Base-by-base conservation (phyloP, 176 grass and related monocot genomes). In the Zizania latifolia region DNA sequence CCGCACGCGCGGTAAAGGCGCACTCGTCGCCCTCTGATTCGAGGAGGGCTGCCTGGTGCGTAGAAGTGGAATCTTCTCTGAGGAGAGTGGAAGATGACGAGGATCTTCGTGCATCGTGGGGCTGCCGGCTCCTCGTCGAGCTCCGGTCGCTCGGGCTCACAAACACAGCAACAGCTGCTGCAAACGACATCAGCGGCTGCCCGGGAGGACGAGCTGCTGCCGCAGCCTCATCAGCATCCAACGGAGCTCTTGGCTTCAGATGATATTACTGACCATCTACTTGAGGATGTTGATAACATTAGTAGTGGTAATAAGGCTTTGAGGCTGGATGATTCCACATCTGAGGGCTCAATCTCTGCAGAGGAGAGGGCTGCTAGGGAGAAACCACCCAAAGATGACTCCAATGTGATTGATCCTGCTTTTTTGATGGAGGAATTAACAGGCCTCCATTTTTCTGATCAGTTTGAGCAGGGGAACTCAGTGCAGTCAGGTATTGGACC, bases 31-130 rank as follows among this genome's bases (percentile, higher is more conserved):
- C 68, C 72, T 82, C 65, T 79, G 39, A 75, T 53, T 78, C 24
- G 2, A 72, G 66, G 66, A 79, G 72, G 81, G 11, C 54, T 88
- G 82, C n/a, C 86, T 65, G 38, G 66, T 84, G 72, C 41, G 32
- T 44, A 72, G 48, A 74, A 43, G 76, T 45, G 63, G 56, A 54
- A n/a, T 39, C 28, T 67, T 58, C 28, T 37, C 76, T 58, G 29
- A 59, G 33, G 76, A 73, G 36, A 70, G 74, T 62, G 78, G 75
- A 78, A 79, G 78, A 99, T 99, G 96, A 99, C 96, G 85, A 89
- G 89, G 82, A 99, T 99, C 71, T 92, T 90, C 65, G 89, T 99
- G 76, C 85, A 91, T 80, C 92, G 96, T 37, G 96, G 96, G 55
- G 70, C 88, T 7, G 77, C 68, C 22, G 85, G 88, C 56, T 92